Base-by-base conservation (phyloP, 176 grass and related monocot genomes). In the Triticum dicoccoides region DNA sequence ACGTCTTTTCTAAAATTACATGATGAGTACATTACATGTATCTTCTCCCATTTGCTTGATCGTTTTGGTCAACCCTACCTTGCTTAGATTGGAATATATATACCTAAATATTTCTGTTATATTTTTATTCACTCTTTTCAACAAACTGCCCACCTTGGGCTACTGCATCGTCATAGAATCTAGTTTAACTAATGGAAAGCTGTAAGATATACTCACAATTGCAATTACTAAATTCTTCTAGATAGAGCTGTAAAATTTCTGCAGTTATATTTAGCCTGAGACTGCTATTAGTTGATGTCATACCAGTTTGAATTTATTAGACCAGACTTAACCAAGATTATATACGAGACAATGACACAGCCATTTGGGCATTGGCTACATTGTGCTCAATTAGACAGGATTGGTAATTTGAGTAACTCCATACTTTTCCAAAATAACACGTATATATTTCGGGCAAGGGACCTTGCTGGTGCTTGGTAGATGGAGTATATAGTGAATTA, bases 221-320 rank as follows among this genome's bases (percentile, higher is more conserved):
- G 52, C 59, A 66, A 33, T 11, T 21, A 37, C 56, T 74, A 74
- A 59, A 20, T 2, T 59, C 56, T 63, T 79, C 5, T 77, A 2
- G 21, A 8, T 88, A 70, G 38, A 84, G 9, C 35, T 30, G 70
- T 0, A 23, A 77, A 63, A 30, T 25, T 41, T 51, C 5, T 17
- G 10, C 41, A 69, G 37, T 82, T 82, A 77, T 63, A 77, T 86
- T 90, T 86, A 14, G 27, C 24, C n/a, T 9, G 35, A 41, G 34
- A 54, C 41, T 44, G 45, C 9, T 44, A 69, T 66, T 42, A 78
- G 35, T 23, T 47, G n/a, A 45, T 79, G 34, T 30, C 47, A 25
- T 69, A 47, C 67, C 44, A 25, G 34, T 62, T 17, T 61, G 6
- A 17, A 1, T 78, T 49, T n/a, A 20, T 76, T 69, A 37, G 2